Evolutionary conservation across 2,329 filamentous ascomycete genomes (phyloP), one percentile per base, ranked within the genome.

Genomic region (Pseudogymnoascus destructans): DNA sequence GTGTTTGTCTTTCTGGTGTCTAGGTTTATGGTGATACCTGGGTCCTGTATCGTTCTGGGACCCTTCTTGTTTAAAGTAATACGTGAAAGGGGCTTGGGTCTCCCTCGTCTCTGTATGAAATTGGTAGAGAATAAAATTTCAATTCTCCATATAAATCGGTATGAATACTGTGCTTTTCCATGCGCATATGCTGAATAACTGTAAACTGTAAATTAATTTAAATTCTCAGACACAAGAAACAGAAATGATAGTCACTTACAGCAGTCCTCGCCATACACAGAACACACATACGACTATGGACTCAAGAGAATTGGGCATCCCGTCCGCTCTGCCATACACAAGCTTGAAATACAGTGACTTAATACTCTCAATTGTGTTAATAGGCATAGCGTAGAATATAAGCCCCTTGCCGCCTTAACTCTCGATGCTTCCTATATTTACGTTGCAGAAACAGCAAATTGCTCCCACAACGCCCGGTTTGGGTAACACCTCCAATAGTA

Each of bases 1-100:
- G 46, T 52, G 46, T 52, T 27, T 52, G 46, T 52, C 46, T 30
- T 52, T 52, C 46, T 52, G 46, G 25, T 52, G 46, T 52, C 46
- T 32, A 30, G 25, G 25, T 8, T 27, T 52, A 52, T 15, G 23
- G 5, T 52, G 23, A 32, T 30, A 30, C 23, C 46, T 30, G 23
- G 46, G 46, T 17, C 23, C n/a, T 17, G 23, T 52, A 32, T 52
- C 25, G 9, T 30, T 52, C 15, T 11, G 46, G n/a, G 25, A 17
- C 46, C 35, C 46, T 9, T 27, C n/a, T 49, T 52, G 46, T 52
- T 52, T 30, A 8, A 52, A 32, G 46, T 52, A 52, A 52, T 52
- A 52, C 46, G 25, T 30, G 46, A 30, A 52, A 30, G 46, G 46
- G 46, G 46, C 46, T 52, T 52, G 46, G 46, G 46, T 52, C 46